Base-by-base conservation (phyloP, 805 yeast species). In the Isabelozyma rhagii region DNA sequence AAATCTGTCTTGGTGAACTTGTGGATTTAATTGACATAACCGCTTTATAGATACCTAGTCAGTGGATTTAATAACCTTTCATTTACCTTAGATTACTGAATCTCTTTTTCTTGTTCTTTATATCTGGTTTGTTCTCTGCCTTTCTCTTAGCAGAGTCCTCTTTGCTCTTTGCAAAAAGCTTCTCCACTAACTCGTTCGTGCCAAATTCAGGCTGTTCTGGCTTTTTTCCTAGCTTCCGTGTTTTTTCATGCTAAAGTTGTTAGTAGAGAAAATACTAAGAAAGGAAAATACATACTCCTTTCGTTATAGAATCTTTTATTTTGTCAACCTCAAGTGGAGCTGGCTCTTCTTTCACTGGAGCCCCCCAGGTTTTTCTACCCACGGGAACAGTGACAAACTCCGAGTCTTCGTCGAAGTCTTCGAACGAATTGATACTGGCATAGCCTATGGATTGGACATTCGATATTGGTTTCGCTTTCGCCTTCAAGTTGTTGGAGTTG, bases 361-460 rank as follows among this genome's bases (percentile, higher is more conserved):
- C 41, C 8, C 63, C 63, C 61, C 63, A 61, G 3, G 53, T 51
- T 41, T 56, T 54, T 39, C 58, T 54, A 7, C 51, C 49, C 4
- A 28, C 38, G 2, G 45, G 51, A 5, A 52, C 48, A n/a, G 34
- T 43, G 15, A 11, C 18, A n/a, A 14, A 46, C 8, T 42, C 57
- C 42, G 53, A 61, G 43, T 50, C 61, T 15, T 54, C 62, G 15
- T 54, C 59, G 28, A 51, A 44, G 15, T 52, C 52, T 27, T 55
- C 66, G 43, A 68, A 58, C 5, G 60, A 51, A 46, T 68, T 62
- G 34, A 77, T 68, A 29, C 73, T 68, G 5, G 75, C 74, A 53
- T 71, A 77, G 0, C 81, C 81, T 8, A 74, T 65, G 3, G 71
- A 54, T 25, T 59, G 64, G 6, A 74, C 64, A 15, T 50, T 46